Conservation (phyloP, 805 yeast species). For the Starmerella vaccinii region DNA sequence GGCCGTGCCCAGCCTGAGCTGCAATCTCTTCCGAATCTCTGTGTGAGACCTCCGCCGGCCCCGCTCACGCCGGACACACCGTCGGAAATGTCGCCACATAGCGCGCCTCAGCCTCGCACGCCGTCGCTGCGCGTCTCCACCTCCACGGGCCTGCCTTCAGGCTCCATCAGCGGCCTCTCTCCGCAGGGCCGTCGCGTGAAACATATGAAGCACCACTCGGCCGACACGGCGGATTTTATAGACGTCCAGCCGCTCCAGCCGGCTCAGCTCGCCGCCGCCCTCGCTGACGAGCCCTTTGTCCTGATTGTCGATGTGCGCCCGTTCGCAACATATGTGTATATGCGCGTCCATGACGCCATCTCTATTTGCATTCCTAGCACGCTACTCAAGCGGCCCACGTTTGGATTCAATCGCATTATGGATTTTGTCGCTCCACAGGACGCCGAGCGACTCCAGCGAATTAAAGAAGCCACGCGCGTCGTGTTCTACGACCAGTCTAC, state of each 20-base stretch:
- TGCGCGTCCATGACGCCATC: constrained; percentile 50
- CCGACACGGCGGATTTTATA: neutral
- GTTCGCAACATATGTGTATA: constrained; percentile 55
- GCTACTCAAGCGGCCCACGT: constrained; percentile 61
- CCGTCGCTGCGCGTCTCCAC: neutral
- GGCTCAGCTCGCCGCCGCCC: constrained; percentile 4
- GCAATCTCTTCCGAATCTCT: neutral
- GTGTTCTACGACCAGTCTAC: constrained; percentile 25
- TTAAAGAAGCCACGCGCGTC: constrained; percentile 17
- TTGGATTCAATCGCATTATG: constrained; percentile 39
- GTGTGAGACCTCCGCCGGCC: neutral
- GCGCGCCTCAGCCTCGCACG: neutral
- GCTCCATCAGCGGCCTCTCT: neutral
- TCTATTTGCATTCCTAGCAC: constrained; percentile 89
- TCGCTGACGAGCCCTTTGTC: constrained; percentile 18
- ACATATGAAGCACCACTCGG: constrained; percentile 1
- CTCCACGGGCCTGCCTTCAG: neutral
- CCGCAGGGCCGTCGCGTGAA: neutral
- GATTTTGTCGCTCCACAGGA: constrained; percentile 33
- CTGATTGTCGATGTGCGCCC: constrained; percentile 73
- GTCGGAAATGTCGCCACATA: neutral
- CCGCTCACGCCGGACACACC: neutral
- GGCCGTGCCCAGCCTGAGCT: neutral
- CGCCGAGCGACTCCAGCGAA: constrained; percentile 23
- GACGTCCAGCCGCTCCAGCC: constrained; percentile 13